Percentiles rank a stretch among this genome's conserved stretches.
phyloP scores from a whole-genome alignment of 306 rosid genomes.

The apple (Malus domestica) region DNA sequence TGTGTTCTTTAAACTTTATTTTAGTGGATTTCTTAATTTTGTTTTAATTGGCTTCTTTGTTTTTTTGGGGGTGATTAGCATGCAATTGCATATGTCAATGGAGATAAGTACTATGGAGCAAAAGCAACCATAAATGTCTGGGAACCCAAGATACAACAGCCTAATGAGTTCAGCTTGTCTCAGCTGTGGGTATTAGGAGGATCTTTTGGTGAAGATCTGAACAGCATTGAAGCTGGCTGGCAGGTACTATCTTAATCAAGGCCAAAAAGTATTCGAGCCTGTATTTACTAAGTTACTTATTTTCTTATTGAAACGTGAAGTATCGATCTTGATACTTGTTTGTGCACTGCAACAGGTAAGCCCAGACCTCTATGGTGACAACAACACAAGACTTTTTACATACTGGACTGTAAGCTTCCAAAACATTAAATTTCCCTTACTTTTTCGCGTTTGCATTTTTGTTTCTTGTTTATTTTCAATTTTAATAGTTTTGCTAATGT shows the following conservation, averaged over 20 bases:
- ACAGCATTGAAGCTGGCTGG: constrained; percentile 99
- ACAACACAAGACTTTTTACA: constrained; percentile 91
- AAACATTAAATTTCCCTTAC: not conserved
- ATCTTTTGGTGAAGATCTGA: constrained; percentile 92
- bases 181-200: constrained; percentile 98
- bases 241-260: constrained; percentile 47
- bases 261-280: not conserved
- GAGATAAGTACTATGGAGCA: constrained; percentile 90
- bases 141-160: constrained; percentile 91
- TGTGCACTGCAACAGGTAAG: constrained; percentile 59
- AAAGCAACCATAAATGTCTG: constrained; percentile 97
- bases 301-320: not conserved
- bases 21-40: not conserved
- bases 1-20: not conserved
- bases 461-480: not conserved
- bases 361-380: constrained; percentile 91
- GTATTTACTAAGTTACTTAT: not conserved
- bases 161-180: constrained; percentile 96
- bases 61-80: constrained; percentile 47
- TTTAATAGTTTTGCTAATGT: not conserved
- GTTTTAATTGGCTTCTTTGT: not conserved
- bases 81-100: constrained; percentile 95
- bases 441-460: not conserved
- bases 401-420: constrained; percentile 85
- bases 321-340: not conserved